These are phyloP conservation scores for Tilletia caries DNA, from an alignment of 1,284 basidiomycete species.

Conservation along the genomic window DNA sequence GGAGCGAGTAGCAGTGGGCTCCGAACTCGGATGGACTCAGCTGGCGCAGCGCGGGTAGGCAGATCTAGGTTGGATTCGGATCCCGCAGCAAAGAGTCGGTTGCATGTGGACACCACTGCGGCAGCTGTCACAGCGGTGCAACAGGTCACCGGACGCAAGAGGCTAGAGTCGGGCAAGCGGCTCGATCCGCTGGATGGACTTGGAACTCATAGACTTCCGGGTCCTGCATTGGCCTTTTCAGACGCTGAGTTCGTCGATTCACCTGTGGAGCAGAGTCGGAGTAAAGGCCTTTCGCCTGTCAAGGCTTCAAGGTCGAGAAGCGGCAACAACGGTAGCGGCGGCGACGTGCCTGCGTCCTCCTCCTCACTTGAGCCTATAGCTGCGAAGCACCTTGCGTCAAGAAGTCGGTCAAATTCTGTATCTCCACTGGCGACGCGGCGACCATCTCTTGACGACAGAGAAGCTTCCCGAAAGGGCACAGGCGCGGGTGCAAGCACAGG, in stretches of 20 bases:
- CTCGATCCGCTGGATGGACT: neutral
- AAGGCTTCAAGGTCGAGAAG: neutral
- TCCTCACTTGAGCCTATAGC: too few species aligned
- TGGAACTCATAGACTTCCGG: neutral
- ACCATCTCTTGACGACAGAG: neutral
- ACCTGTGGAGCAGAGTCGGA: neutral
- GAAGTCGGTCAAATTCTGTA: neutral
- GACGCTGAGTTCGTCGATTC: neutral
- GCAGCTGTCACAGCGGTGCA: neutral
- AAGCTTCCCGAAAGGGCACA: neutral
- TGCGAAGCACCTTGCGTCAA: neutral
- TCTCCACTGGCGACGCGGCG: neutral
- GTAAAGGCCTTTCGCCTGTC: too few species aligned
- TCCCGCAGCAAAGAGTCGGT: neutral
- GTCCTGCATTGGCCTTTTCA: neutral
- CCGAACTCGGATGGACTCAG: neutral
- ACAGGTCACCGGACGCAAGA: neutral
- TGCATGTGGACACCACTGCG: neutral
- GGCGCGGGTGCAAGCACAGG: neutral
- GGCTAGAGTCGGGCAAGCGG: neutral
- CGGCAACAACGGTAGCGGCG: neutral
- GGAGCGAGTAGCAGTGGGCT: neutral
- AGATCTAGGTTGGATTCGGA: neutral
- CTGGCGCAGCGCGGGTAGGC: neutral
- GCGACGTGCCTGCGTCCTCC: too few species aligned